Percentiles rank a stretch among this genome's conserved stretches.
Conservation (phyloP, 768 basidiomycete genomes). For the Tephrocybe sp. region DNA sequence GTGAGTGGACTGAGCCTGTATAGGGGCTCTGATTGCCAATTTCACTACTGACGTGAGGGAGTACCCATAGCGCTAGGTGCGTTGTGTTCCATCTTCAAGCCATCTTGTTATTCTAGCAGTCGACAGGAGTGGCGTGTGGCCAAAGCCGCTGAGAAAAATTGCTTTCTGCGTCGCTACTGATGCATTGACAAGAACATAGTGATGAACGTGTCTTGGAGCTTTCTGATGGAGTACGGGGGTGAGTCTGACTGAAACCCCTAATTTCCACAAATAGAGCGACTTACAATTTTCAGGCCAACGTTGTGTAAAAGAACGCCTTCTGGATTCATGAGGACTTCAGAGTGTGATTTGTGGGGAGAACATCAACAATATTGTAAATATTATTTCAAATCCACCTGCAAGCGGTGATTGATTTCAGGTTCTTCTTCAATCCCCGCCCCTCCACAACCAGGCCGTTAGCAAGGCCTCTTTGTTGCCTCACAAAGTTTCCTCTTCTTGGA, state of each 20-base stretch:
- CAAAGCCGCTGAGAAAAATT: neutral
- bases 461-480: no score
- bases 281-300: neutral
- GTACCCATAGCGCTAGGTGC: neutral
- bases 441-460: neutral
- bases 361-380: no score
- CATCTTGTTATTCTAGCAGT: no score
- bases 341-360: no score
- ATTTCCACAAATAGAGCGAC: neutral
- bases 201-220: neutral
- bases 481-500: no score
- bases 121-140: neutral
- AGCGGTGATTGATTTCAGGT: conserved; percentile 5
- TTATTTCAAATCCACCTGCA: neutral
- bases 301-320: no score
- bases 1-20: no score
- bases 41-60: conserved; percentile 1
- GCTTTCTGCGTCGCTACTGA: neutral
- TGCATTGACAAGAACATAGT: neutral
- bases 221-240: neutral
- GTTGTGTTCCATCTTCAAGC: no score
- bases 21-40: conserved; percentile 1
- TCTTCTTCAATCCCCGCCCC: conserved; percentile 7
- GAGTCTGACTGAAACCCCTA: neutral
- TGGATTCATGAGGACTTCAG: no score